Evolutionary conservation across 441 rosid species (phyloP), one percentile per base, ranked within the genome.

Genomic region (Pelargonium citronellum): DNA sequence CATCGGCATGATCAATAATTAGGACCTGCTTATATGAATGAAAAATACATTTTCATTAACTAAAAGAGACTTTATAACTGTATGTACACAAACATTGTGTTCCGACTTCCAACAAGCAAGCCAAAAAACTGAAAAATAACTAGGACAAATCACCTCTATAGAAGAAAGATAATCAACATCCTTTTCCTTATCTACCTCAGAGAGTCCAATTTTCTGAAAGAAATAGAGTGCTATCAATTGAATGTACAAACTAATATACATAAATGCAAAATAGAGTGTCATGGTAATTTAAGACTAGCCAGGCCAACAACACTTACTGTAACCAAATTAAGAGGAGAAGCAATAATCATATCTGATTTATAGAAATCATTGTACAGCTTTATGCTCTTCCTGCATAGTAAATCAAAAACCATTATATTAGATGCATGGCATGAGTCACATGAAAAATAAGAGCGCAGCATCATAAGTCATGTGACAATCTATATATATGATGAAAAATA

Each of bases 121-220:
- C 34, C 16, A 63, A 60, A 11, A 65, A 24, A 61, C 8, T 8
- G 11, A 63, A 17, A 46, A 1, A 60, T 39, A 15, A 69, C 41
- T 24, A 76, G 71, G 8, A 64, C 5, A 41, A 39, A 49, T 68
- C 75, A 90, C 99, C 99, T 95, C 99, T 69, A 95, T 87, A 58
- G 99, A 91, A 74, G 99, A 89, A 62, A 95, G 95, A 82, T 86
- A 95, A 82, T 95, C 93, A 37, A 87, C 84, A 74, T 95, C 90
- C 19, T 65, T 74, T 39, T 95, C 97, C 86, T 87, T 90, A 69
- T 84, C 83, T 67, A 76, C 75, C 67, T 78, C 83, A 71, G 89
- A 84, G 79, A 81, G 78, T 65, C 79, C 91, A 77, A 95, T 87
- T 84, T 87, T 90, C 99, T 95, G 89, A 69, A 58, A 75, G 72